Percentiles rank a stretch among this genome's conserved stretches.
phyloP scores from a whole-genome alignment of 768 basidiomycete species.

The Serendipita sp. region DNA sequence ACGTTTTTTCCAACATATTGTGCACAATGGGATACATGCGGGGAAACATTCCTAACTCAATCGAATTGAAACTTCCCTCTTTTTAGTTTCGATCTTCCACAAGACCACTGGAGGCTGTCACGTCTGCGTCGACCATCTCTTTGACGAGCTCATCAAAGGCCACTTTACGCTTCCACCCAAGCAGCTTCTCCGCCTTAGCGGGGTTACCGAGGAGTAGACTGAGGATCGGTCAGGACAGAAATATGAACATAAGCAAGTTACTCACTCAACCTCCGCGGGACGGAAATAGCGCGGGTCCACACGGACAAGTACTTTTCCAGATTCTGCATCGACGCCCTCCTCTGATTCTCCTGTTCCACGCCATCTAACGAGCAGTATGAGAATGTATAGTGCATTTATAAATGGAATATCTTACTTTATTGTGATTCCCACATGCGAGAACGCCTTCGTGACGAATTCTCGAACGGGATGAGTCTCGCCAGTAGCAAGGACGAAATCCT shows the following conservation, averaged over 20 bases:
- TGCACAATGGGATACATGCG: background rate
- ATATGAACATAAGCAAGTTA: constrained; percentile 13
- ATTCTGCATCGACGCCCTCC: constrained; percentile 54
- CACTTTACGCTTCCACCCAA: constrained; percentile 83
- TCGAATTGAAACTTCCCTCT: background rate
- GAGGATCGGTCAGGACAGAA: background rate
- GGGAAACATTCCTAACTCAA: background rate
- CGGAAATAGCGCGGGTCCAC: constrained; percentile 87
- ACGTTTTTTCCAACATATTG: background rate
- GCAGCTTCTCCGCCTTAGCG: constrained; percentile 68
- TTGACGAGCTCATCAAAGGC: constrained; percentile 69
- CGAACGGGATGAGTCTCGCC: constrained; percentile 92
- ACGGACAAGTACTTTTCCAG: constrained; percentile 57
- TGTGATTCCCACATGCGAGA: constrained; percentile 45
- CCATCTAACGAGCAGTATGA: constrained; percentile 35
- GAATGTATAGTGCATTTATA: constrained; percentile 5
- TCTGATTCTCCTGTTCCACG: constrained; percentile 58
- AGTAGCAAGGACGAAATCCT: constrained; percentile 90
- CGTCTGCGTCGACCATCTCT: constrained; percentile 82
- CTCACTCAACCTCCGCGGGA: constrained; percentile 86
- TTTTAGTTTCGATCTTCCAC: constrained; percentile 68
- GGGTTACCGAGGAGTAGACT: constrained; percentile 79
- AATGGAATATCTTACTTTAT: constrained; percentile 36
- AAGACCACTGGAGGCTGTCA: constrained; percentile 53
- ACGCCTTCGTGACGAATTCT: constrained; percentile 83